These are phyloP conservation scores for Phytophthora colocasiae DNA, from an alignment of 352 stramenopile species.

Conservation along the genomic window DNA sequence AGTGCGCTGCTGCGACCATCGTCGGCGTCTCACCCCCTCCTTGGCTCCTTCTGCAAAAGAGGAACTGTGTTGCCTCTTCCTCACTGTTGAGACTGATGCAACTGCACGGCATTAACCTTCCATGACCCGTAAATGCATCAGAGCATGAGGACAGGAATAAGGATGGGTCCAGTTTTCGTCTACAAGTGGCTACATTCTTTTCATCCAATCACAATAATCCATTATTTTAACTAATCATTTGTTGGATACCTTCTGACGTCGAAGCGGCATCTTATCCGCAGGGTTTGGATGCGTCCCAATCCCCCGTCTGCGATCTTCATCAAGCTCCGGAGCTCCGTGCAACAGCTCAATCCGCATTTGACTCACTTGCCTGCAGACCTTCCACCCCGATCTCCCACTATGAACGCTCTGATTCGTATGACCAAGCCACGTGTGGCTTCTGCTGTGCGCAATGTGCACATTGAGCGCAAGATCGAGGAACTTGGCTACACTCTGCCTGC, in stretches of 20 bases:
- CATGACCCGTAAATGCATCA: slow-evolving; percentile 22
- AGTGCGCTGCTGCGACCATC: slow-evolving; percentile 37
- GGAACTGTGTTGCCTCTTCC: slow-evolving; percentile 30
- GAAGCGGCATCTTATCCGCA: slow-evolving; percentile 8
- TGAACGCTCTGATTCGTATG: slow-evolving; percentile 43
- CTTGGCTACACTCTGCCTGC: slow-evolving; percentile 86
- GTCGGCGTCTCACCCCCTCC: slow-evolving; percentile 26
- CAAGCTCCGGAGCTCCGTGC: neutral
- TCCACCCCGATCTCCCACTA: neutral
- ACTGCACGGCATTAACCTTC: neutral
- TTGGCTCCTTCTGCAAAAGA: slow-evolving; percentile 14
- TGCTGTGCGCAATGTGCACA: slow-evolving; percentile 73
- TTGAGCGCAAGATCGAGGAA: slow-evolving; percentile 84
- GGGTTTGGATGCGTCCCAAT: slow-evolving; percentile 32
- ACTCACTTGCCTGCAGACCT: slow-evolving; percentile 2
- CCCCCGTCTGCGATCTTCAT: slow-evolving; percentile 3
- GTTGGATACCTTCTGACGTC: neutral
- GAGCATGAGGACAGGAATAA: slow-evolving; percentile 12
- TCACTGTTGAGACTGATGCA: slow-evolving; percentile 1
- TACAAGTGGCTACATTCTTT: too few species aligned
- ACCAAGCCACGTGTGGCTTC: slow-evolving; percentile 35
- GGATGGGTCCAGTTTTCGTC: slow-evolving; percentile 16
- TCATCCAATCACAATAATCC: too few species aligned
- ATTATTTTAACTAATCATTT: slow-evolving; percentile 12
- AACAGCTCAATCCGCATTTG: slow-evolving; percentile 28